phyloP scores from a whole-genome alignment of 2,329 filamentous ascomycete species.

The Talaromyces sp. region DNA sequence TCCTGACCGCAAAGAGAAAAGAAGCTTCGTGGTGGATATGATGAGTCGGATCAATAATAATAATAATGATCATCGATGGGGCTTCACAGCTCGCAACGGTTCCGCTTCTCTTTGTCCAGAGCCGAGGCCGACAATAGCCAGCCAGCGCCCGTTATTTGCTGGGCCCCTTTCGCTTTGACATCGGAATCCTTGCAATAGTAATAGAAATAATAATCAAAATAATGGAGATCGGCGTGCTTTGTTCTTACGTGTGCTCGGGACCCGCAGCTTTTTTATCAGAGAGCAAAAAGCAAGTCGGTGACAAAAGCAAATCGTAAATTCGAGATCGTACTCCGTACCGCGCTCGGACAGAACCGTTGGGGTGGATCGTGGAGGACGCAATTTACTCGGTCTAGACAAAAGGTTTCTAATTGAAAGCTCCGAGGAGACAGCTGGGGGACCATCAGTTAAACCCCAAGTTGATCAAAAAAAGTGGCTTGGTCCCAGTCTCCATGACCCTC shows the following conservation, averaged over 20 bases:
- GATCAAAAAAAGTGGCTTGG: background rate
- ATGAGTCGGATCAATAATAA: background rate
- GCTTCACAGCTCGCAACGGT: background rate
- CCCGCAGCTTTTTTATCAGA: background rate
- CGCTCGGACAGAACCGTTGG: background rate
- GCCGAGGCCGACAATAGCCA: background rate
- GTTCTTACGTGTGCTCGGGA: background rate
- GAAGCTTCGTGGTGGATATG: too few species aligned
- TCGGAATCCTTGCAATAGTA: background rate
- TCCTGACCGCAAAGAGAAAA: background rate
- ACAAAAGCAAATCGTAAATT: constrained; percentile 1
- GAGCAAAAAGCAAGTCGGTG: background rate
- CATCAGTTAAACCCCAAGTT: background rate
- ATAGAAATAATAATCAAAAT: too few species aligned
- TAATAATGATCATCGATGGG: too few species aligned
- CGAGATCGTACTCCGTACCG: too few species aligned
- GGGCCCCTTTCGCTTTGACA: background rate
- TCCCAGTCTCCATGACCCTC: background rate
- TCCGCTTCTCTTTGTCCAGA: background rate
- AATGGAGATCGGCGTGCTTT: background rate
- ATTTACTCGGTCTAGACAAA: background rate
- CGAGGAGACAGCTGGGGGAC: background rate
- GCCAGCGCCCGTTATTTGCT: background rate
- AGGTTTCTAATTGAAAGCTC: background rate
- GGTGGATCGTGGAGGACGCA: too few species aligned